Evolutionary conservation across 2,329 filamentous ascomycete genomes (phyloP).

Genomic region (Parasarocladium wereldwijsianum): DNA sequence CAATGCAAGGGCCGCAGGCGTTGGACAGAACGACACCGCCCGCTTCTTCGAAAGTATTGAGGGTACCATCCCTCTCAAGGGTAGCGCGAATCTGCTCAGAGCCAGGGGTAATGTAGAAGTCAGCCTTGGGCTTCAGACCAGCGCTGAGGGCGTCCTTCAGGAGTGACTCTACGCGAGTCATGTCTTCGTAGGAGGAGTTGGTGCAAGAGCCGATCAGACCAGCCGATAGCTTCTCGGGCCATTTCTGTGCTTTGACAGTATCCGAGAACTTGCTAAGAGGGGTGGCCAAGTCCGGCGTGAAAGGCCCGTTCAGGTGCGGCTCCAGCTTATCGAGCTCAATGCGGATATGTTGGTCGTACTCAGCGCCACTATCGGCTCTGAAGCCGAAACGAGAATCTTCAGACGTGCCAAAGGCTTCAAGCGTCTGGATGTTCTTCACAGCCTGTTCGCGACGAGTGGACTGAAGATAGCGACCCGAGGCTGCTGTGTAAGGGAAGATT

Average conservation of each 20-base stretch:
- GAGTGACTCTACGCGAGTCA: slow-evolving; percentile 87
- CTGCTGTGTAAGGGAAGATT: slow-evolving; percentile 80
- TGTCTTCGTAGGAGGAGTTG: slow-evolving; percentile 97
- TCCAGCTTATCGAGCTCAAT: slow-evolving; percentile 85
- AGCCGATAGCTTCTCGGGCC: slow-evolving; percentile 83
- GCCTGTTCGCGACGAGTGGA: slow-evolving; percentile 58
- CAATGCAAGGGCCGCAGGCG: slow-evolving; percentile 86
- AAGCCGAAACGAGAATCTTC: slow-evolving; percentile 46
- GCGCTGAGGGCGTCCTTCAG: slow-evolving; percentile 82
- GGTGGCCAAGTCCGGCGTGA: slow-evolving; percentile 89
- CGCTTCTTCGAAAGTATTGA: slow-evolving; percentile 71
- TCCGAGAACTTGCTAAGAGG: slow-evolving; percentile 83
- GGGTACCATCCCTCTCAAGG: slow-evolving; percentile 73
- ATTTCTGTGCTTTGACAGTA: slow-evolving; percentile 68
- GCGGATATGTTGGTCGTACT: slow-evolving; percentile 82
- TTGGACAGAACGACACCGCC: slow-evolving; percentile 87
- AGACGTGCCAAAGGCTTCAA: slow-evolving; percentile 32
- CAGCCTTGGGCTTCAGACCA: slow-evolving; percentile 76
- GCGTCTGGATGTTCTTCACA: slow-evolving; percentile 49
- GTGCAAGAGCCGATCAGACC: slow-evolving; percentile 96
- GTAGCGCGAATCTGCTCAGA: slow-evolving; percentile 96
- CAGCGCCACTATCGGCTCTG: slow-evolving; percentile 61
- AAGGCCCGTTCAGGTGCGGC: slow-evolving; percentile 93
- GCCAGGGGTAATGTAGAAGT: slow-evolving; percentile 93
- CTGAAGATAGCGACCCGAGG: slow-evolving; percentile 72